phyloP scores from a whole-genome alignment of 169 alveolate species.

The Eimeria acervulina region DNA sequence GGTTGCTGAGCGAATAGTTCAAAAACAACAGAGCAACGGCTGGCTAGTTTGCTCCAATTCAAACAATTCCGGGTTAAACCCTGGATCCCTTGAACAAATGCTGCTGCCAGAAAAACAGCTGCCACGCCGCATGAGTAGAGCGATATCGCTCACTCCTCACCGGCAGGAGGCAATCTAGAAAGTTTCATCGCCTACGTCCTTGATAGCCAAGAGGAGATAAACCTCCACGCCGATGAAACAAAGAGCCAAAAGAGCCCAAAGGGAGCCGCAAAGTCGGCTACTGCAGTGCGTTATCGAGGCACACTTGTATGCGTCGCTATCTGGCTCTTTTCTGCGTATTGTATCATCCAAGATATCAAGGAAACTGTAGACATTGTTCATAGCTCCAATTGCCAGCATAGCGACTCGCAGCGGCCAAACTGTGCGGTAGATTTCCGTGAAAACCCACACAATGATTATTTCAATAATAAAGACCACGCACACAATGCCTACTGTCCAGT shows the following conservation, averaged over 20 bases:
- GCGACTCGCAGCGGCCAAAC: conserved; percentile 87
- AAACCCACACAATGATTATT: conserved; percentile 84
- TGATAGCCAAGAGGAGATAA: conserved; percentile 87
- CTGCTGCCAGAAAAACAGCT: background rate
- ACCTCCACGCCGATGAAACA: conserved; percentile 80
- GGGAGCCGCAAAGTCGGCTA: conserved; percentile 87
- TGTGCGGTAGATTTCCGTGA: conserved; percentile 82
- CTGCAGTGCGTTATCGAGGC: conserved; percentile 87
- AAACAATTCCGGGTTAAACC: background rate
- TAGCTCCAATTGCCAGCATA: conserved; percentile 87
- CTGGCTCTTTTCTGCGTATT: conserved; percentile 86
- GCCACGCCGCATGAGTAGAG: background rate
- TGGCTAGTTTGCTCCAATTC: background rate
- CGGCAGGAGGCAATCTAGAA: conserved; percentile 5
- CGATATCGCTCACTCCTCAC: background rate
- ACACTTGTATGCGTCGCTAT: conserved; percentile 88
- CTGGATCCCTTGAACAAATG: background rate
- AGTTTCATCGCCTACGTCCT: conserved; percentile 82
- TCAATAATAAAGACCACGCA: conserved; percentile 84
- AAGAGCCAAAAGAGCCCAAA: conserved; percentile 86
- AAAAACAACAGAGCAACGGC: background rate
- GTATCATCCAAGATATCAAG: conserved; percentile 87
- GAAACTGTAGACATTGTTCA: conserved; percentile 87
- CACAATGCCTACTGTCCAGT: conserved; percentile 84
- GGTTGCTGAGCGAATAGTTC: background rate